Percentiles rank a stretch among this genome's conserved stretches.
Evolutionary conservation across 2,329 filamentous ascomycete species (phyloP).

Genomic region (Paecilomyces sp.): DNA sequence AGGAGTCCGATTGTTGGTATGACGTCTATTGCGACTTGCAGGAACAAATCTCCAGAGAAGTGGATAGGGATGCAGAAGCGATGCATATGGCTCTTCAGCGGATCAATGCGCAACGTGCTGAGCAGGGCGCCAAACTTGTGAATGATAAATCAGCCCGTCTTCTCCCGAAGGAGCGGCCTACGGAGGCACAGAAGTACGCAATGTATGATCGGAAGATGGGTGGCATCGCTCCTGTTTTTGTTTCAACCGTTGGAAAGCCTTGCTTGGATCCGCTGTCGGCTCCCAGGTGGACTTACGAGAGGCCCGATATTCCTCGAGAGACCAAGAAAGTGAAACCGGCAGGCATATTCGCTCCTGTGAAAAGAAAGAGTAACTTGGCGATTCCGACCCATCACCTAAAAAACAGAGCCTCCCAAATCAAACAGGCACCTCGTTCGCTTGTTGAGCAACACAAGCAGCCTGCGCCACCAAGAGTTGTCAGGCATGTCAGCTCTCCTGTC

Average conservation of each 20-base stretch:
- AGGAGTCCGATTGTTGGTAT: slow-evolving; percentile 65
- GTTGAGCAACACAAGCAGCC: slow-evolving; percentile 34
- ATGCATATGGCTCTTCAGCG: slow-evolving; percentile 53
- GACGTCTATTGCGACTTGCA: slow-evolving; percentile 68
- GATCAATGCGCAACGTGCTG: slow-evolving; percentile 51
- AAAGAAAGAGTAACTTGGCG: slow-evolving; percentile 27
- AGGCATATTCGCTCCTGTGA: slow-evolving; percentile 12
- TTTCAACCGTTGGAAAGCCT: slow-evolving; percentile 4
- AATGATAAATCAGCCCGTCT: slow-evolving; percentile 17
- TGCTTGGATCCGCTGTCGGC: neutral
- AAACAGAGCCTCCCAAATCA: slow-evolving; percentile 29
- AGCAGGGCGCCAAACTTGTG: slow-evolving; percentile 53
- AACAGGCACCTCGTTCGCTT: slow-evolving; percentile 31
- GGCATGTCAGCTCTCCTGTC: neutral
- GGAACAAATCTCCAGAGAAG: slow-evolving; percentile 49
- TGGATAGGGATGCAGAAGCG: slow-evolving; percentile 51
- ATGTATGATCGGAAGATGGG: slow-evolving; percentile 25
- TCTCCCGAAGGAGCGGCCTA: slow-evolving; percentile 24
- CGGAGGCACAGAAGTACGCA: slow-evolving; percentile 22
- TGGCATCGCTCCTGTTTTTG: slow-evolving; percentile 17
- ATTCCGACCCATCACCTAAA: slow-evolving; percentile 36
- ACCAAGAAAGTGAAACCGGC: slow-evolving; percentile 28
- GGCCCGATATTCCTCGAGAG: slow-evolving; percentile 15
- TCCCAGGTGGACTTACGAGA: slow-evolving; percentile 16
- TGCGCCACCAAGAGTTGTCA: slow-evolving; percentile 6